Conservation (phyloP, 1,284 basidiomycete species). For the Ustilago vetiveriae region DNA sequence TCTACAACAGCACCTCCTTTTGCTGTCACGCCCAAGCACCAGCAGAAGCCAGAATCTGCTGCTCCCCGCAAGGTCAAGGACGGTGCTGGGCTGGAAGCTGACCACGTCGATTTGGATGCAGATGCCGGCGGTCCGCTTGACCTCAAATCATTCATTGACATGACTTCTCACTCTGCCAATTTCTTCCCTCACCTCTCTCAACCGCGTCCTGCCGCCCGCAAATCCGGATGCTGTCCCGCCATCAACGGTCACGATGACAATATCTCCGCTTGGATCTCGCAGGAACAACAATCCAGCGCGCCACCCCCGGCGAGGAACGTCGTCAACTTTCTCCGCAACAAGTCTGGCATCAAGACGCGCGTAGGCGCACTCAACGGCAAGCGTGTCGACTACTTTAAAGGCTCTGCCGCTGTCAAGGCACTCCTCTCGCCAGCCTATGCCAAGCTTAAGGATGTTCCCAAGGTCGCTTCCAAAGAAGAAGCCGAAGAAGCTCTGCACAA, state of each 20-base stretch:
- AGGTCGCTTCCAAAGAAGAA: slow-evolving; percentile 76
- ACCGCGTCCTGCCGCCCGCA: slow-evolving; percentile 22
- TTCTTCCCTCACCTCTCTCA: slow-evolving; percentile 6
- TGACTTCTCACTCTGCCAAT: slow-evolving; percentile 21
- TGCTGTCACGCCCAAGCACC: background rate
- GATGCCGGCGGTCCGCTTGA: slow-evolving; percentile 12
- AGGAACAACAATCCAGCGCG: slow-evolving; percentile 63
- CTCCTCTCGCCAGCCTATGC: slow-evolving; percentile 88
- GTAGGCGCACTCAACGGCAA: slow-evolving; percentile 92
- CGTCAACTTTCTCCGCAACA: slow-evolving; percentile 64
- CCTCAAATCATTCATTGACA: slow-evolving; percentile 32
- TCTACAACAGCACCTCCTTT: slow-evolving; percentile 7
- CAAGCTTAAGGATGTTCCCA: slow-evolving; percentile 78
- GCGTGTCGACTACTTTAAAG: slow-evolving; percentile 97
- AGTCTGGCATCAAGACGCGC: slow-evolving; percentile 84
- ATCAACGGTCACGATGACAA: background rate
- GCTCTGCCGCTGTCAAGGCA: slow-evolving; percentile 77
- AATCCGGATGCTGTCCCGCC: slow-evolving; percentile 62
- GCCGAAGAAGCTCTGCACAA: slow-evolving; percentile 77
- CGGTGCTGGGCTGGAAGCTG: background rate
- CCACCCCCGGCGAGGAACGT: slow-evolving; percentile 53
- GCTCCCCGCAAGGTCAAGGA: no score
- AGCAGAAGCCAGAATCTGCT: no score
- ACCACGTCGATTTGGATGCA: slow-evolving; percentile 7
- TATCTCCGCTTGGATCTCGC: slow-evolving; percentile 1